Percentiles rank a stretch among this genome's conserved stretches.
These are phyloP conservation scores for Cytospora leucostoma DNA, from an alignment of 2,329 filamentous ascomycete species.

Conservation along the genomic window DNA sequence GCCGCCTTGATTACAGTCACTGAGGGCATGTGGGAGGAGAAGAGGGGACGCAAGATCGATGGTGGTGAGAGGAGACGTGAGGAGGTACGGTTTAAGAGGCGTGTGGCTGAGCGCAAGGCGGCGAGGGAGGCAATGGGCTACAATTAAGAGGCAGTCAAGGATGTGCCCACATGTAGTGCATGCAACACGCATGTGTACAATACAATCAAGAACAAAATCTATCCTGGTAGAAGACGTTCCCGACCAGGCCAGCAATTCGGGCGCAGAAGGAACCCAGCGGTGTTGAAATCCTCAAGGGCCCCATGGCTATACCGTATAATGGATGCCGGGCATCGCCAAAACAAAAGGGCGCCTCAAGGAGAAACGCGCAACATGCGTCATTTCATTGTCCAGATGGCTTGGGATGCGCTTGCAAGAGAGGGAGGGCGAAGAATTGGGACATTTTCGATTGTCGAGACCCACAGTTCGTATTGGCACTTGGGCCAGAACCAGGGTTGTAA, in stretches of 20 bases:
- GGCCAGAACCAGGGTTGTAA: too few species aligned
- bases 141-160: neutral
- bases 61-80: conserved; percentile 90
- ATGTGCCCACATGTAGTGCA: neutral
- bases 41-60: conserved; percentile 86
- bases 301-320: too few species aligned
- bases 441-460: too few species aligned
- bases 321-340: too few species aligned
- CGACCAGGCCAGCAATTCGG: neutral
- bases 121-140: conserved; percentile 41
- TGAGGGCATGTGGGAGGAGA: conserved; percentile 93
- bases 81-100: conserved; percentile 84
- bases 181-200: neutral
- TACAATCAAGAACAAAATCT: neutral
- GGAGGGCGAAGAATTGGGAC: too few species aligned
- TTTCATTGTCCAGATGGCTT: too few species aligned
- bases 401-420: too few species aligned
- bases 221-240: neutral
- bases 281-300: too few species aligned
- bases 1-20: conserved; percentile 69
- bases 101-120: conserved; percentile 76
- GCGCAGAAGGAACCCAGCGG: neutral
- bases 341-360: too few species aligned
- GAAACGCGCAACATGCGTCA: too few species aligned
- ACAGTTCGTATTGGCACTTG: too few species aligned